A percentile compares a stretch with the other conserved stretches of the same genome.
These are phyloP conservation scores for Epichloe sp. DNA, from an alignment of 2,329 filamentous ascomycete species.

Conservation along the genomic window DNA sequence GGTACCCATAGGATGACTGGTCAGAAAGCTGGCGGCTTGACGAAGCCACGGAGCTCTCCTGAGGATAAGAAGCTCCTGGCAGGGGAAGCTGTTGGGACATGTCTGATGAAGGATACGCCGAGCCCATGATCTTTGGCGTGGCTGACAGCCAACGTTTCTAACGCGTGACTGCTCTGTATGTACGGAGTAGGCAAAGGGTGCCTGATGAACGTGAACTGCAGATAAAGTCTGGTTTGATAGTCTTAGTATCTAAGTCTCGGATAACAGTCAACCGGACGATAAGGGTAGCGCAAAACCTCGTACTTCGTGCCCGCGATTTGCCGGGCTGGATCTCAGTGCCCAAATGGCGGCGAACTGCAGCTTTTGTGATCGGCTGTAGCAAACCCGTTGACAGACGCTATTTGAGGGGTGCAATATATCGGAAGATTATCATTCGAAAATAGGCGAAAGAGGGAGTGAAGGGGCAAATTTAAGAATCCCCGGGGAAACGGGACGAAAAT, in stretches of 20 bases:
- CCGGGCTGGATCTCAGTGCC: not conserved
- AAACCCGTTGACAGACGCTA: no score
- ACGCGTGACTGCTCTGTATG: not conserved
- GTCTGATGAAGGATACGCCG: slow-evolving; percentile 16
- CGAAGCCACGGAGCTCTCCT: slow-evolving; percentile 12
- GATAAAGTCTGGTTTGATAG: no score
- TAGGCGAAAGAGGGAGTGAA: not conserved
- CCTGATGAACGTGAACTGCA: not conserved
- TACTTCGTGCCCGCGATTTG: not conserved
- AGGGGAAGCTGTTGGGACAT: slow-evolving; percentile 20
- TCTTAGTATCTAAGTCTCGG: no score
- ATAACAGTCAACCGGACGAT: not conserved
- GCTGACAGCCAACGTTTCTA: not conserved
- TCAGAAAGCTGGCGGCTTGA: slow-evolving; percentile 9
- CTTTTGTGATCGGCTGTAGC: not conserved
- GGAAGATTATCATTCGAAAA: not conserved
- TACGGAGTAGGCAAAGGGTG: not conserved
- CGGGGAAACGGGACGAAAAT: not conserved
- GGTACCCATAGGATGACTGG: slow-evolving; percentile 3
- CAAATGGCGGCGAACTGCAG: not conserved
- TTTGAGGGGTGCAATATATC: no score
- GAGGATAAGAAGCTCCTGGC: slow-evolving; percentile 14
- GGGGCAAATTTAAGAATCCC: not conserved
- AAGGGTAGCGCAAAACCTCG: not conserved
- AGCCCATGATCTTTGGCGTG: slow-evolving; percentile 15